Conservation (phyloP, 495 filamentous ascomycete genomes). For the Cercophora samala region DNA sequence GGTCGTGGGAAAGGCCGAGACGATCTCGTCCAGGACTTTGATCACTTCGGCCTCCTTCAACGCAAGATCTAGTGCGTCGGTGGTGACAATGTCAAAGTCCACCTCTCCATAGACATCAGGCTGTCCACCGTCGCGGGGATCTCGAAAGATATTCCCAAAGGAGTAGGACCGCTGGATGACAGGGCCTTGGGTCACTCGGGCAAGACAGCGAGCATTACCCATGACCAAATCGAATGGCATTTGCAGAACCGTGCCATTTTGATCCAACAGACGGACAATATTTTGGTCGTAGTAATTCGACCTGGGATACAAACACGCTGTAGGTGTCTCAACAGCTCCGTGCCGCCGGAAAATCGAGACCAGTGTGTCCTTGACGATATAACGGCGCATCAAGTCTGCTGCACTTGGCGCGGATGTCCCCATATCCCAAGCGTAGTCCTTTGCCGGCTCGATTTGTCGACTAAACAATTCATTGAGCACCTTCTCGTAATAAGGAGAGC, state of each 20-base stretch:
- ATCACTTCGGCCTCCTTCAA: slow-evolving; percentile 92
- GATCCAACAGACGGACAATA: slow-evolving; percentile 72
- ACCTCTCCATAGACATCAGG: slow-evolving; percentile 82
- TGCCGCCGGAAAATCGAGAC: slow-evolving; percentile 82
- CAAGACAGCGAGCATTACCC: slow-evolving; percentile 82
- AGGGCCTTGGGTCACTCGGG: slow-evolving; percentile 57
- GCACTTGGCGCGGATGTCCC: slow-evolving; percentile 49
- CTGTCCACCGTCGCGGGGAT: slow-evolving; percentile 67
- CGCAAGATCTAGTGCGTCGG: slow-evolving; percentile 74
- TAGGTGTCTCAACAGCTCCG: slow-evolving; percentile 77
- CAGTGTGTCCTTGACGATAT: slow-evolving; percentile 71
- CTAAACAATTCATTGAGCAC: slow-evolving; percentile 82
- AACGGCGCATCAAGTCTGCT: slow-evolving; percentile 65
- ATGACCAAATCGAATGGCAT: slow-evolving; percentile 89
- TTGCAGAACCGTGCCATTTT: slow-evolving; percentile 79
- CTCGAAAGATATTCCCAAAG: slow-evolving; percentile 86
- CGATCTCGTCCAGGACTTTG: slow-evolving; percentile 90
- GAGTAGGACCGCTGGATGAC: slow-evolving; percentile 74
- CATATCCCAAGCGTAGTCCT: slow-evolving; percentile 87
- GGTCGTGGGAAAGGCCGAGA: slow-evolving; percentile 74
- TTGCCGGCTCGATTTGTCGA: slow-evolving; percentile 63
- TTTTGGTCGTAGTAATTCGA: slow-evolving; percentile 68
- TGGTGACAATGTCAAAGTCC: slow-evolving; percentile 90
- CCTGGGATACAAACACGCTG: slow-evolving; percentile 73
- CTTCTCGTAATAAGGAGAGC: slow-evolving; percentile 84